Conservation (phyloP, 106 monocot species). For the Ottelia alismoides region DNA sequence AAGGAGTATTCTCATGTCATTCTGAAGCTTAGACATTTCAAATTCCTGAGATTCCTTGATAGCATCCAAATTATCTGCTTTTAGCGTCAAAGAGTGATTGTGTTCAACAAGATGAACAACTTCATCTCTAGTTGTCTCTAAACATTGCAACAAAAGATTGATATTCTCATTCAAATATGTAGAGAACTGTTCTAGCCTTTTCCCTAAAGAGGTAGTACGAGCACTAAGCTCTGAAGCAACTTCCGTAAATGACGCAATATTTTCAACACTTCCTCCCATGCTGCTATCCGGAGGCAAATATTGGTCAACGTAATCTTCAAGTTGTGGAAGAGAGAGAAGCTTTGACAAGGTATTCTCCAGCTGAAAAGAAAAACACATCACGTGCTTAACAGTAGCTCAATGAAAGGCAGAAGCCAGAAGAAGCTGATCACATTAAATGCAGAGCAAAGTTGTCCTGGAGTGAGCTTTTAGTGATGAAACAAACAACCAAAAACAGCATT, state of each 20-base stretch:
- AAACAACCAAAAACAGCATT: no score
- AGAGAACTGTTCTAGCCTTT: constrained; percentile 36
- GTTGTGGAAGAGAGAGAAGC: constrained; percentile 32
- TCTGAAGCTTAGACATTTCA: constrained; percentile 33
- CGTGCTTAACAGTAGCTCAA: no score
- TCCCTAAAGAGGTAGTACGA: constrained; percentile 21
- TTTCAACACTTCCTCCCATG: constrained; percentile 12
- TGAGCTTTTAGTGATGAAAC: no score
- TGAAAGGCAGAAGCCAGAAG: no score
- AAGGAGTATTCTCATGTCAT: constrained; percentile 21
- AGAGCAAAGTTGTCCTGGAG: no score
- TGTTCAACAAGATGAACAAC: constrained; percentile 34
- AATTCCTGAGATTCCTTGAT: constrained; percentile 32
- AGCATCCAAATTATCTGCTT: constrained; percentile 36
- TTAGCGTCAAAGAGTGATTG: constrained; percentile 36
- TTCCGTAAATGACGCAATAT: constrained; percentile 18
- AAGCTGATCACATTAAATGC: no score
- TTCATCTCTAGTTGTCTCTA: constrained; percentile 33
- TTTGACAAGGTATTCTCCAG: constrained; percentile 26
- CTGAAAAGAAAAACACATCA: constrained; percentile 21
- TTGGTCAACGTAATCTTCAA: constrained; percentile 37
- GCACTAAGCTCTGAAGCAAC: constrained; percentile 29
- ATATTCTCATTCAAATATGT: constrained; percentile 40
- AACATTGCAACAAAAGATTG: constrained; percentile 24
- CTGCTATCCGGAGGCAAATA: constrained; percentile 4